Percentiles rank a stretch among this genome's conserved stretches.
phyloP scores from a whole-genome alignment of 129 eudicot genomes.

The Flaveria robusta region DNA sequence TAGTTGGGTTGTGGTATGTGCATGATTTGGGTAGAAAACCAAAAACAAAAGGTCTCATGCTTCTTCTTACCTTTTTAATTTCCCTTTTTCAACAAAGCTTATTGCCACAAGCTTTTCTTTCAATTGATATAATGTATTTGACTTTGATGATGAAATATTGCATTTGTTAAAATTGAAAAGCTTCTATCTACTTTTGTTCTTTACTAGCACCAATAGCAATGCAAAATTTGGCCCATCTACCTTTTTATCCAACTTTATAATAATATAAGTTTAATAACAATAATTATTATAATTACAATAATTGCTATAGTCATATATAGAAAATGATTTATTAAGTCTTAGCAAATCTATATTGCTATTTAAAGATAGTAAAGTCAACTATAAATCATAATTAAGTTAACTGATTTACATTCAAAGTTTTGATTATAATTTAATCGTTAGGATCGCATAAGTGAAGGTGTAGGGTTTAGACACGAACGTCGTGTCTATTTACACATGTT shows the following conservation, averaged over 20 bases:
- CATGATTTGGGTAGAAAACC: conserved; percentile 1
- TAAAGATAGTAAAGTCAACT: background rate
- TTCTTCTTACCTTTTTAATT: conserved; percentile 19
- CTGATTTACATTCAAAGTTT: too few relatives aligned
- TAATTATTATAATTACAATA: background rate
- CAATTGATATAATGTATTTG: conserved; percentile 26
- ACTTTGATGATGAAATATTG: conserved; percentile 29
- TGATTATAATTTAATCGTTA: too few relatives aligned
- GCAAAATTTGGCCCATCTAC: conserved; percentile 14
- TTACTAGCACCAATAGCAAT: conserved; percentile 29
- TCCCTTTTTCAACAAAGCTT: conserved; percentile 25
- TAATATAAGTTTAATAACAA: background rate
- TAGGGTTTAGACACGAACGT: too few relatives aligned
- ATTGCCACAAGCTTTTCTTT: conserved; percentile 32
- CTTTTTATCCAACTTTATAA: background rate
- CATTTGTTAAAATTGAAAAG: conserved; percentile 12
- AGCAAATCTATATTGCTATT: background rate
- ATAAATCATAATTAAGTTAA: background rate
- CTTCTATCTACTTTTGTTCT: conserved; percentile 29
- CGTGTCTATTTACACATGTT: too few relatives aligned
- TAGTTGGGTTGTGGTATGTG: conserved; percentile 16
- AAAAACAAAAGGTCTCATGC: conserved; percentile 18
- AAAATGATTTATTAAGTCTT: background rate
- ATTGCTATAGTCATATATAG: background rate
- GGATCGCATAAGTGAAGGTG: too few relatives aligned